Conservation (phyloP, 345 rosid genomes). For the Xanthoceras sorbifolium region DNA sequence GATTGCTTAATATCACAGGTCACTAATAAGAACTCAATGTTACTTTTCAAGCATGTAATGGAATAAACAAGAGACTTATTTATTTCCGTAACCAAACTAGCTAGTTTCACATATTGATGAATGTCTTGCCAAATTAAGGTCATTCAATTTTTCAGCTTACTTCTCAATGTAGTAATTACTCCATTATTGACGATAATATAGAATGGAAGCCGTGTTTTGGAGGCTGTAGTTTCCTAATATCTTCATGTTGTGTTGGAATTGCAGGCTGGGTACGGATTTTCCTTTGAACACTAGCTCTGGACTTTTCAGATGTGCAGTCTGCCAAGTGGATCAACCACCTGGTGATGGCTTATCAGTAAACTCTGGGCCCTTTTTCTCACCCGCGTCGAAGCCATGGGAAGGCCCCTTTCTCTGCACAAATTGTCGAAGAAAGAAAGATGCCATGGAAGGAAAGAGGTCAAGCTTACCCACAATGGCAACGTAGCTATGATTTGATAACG, state of each 20-base stretch:
- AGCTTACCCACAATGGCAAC: slow-evolving; percentile 50
- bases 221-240: background rate
- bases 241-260: slow-evolving; percentile 21
- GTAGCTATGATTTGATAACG: slow-evolving; percentile 39
- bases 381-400: slow-evolving; percentile 82
- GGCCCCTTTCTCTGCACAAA: slow-evolving; percentile 87
- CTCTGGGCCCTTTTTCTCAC: slow-evolving; percentile 66
- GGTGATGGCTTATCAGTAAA: slow-evolving; percentile 57
- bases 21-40: background rate
- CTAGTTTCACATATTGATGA: background rate
- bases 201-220: background rate
- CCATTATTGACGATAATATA: background rate
- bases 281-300: slow-evolving; percentile 57
- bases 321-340: slow-evolving; percentile 85
- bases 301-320: slow-evolving; percentile 87
- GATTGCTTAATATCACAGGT: background rate
- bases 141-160: background rate
- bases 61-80: background rate
- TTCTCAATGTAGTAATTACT: background rate
- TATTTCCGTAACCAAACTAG: background rate
- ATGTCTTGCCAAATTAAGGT: background rate
- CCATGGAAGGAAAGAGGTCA: slow-evolving; percentile 98
- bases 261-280: slow-evolving; percentile 85
- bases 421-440: slow-evolving; percentile 94
- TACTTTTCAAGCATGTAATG: background rate